A percentile compares a stretch with the other conserved stretches of the same genome.
Conservation (phyloP, 441 rosid species). For the Mallotus repandus region DNA sequence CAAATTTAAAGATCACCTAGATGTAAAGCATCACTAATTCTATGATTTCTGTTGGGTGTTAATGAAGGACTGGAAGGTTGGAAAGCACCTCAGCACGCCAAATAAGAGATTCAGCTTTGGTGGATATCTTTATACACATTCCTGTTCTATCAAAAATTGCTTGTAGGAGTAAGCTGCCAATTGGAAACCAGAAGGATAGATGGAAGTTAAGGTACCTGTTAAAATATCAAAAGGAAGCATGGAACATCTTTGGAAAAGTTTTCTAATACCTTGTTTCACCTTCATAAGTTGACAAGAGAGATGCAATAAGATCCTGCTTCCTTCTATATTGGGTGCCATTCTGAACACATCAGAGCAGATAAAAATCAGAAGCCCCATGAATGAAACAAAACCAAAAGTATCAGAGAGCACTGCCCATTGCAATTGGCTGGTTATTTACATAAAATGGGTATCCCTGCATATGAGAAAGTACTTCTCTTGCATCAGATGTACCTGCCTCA, state of each 20-base stretch:
- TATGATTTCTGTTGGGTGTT: neutral
- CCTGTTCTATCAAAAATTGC: conserved; percentile 58
- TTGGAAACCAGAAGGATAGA: conserved; percentile 22
- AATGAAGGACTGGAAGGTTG: conserved; percentile 11
- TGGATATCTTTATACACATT: conserved; percentile 51
- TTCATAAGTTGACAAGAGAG: conserved; percentile 49
- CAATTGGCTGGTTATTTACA: neutral
- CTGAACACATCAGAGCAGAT: conserved; percentile 39
- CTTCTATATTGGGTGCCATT: conserved; percentile 45
- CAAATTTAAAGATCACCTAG: conserved; percentile 14
- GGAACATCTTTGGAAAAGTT: conserved; percentile 11
- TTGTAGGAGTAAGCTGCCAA: conserved; percentile 49
- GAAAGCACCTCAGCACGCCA: conserved; percentile 84
- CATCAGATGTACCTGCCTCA: neutral
- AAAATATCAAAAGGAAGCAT: conserved; percentile 10
- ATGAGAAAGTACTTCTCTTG: neutral
- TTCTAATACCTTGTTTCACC: conserved; percentile 53
- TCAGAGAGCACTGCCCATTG: conserved; percentile 2
- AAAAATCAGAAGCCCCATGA: conserved; percentile 19
- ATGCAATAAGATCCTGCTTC: conserved; percentile 62
- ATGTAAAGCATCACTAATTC: neutral
- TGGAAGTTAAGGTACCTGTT: conserved; percentile 15
- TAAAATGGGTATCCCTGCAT: neutral
- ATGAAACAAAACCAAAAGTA: conserved; percentile 5
- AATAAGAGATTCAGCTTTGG: conserved; percentile 59